phyloP scores from a whole-genome alignment of 306 rosid genomes.

The cucumber (Cucumis sativus) region Cucumber_9930_V3 NC_026660.2:1493501-1494000 shows the following conservation, averaged over 20 bases:
- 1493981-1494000: conserved; percentile 68
- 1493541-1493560: neutral
- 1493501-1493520: neutral
- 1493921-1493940: conserved; percentile 33
- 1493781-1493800: conserved; percentile 81
- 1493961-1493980: conserved; percentile 60
- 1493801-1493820: conserved; percentile 91
- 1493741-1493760: conserved; percentile 39
- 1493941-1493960: conserved; percentile 76
- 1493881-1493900: neutral
- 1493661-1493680: conserved; percentile 29
- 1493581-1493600: neutral
- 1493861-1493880: neutral
- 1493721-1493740: conserved; percentile 37
- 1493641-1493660: conserved; percentile 19
- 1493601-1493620: conserved; percentile 4
- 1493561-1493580: neutral
- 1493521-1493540: neutral
- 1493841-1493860: neutral
- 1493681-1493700: conserved; percentile 44
- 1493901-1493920: neutral
- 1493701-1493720: conserved; percentile 46
- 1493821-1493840: conserved; percentile 21
- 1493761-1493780: conserved; percentile 85
- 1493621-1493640: conserved; percentile 1